Base-by-base conservation (phyloP, 371 early-diverging fungal species). In the Mortierella sp. region DNA sequence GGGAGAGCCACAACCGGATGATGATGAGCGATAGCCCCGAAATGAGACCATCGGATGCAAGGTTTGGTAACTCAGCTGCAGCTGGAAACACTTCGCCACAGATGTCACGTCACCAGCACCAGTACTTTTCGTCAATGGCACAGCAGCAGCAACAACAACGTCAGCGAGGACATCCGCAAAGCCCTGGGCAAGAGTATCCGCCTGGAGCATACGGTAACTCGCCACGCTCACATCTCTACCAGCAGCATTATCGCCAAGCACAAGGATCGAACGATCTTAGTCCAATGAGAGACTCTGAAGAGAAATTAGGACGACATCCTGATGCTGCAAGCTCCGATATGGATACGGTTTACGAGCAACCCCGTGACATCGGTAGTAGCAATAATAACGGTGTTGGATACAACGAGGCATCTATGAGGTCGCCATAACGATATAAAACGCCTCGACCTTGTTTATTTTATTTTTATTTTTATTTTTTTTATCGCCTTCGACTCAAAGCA, bases 21-120 rank as follows among this genome's bases (percentile, higher is more conserved):
- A 61, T 66, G 70, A 64, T 51, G 43, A 45, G 59, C 2, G 78
- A 78, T 8, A 73, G 70, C 22, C 70, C 78, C 4, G 73, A 73
- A 9, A 58, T 54, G 65, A 37, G 28, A 18, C 52, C 70, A 0
- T 45, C 57, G 10, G 77, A 77, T 0, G 2, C 37, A 8, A 66
- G 45, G 3, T 28, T 63, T 45, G 52, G 55, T 6, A 52, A 30
- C 16, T 43, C n/a, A n/a, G 12, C 3, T 22, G 59, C 28, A 32
- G 32, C 32, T 18, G 30, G 28, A 39, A 10, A 57, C n/a, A 51
- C 47, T 2, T 40, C 57, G 30, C 39, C 64, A n/a, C 68, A 77
- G 24, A 35, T 43, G 32, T 14, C 62, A 22, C 65, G 65, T 9
- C 69, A 57, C 26, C 69, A 65, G 14, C 62, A 62, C 32, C 55